Evolutionary conservation across 176 grass and related monocot genomes (phyloP), one percentile per base, ranked within the genome.

Genomic region (Saccharum spontaneum): DNA sequence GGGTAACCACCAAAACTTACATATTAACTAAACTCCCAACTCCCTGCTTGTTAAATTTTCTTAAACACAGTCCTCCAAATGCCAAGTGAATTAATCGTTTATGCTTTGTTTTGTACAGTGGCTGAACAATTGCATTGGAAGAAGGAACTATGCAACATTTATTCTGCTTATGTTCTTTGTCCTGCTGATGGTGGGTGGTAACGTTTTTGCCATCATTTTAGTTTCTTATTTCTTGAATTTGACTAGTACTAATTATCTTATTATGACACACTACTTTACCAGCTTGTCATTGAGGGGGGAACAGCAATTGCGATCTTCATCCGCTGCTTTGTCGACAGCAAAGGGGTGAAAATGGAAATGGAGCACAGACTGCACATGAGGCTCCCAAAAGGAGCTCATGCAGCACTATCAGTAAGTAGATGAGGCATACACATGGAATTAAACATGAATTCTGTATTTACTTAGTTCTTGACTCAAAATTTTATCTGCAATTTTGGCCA

Each of bases 121-220:
- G 97, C 78, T 98, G 67, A 98, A 98, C 90, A 98, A 98, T 81
- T 98, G 97, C 89, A 98, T 98, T 84, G 97, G 97, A 34, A 92
- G 79, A 89, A 95, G 83, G 76, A 98, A 95, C 71, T 98, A 98
- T 60, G 91, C 82, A 9, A 81, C 91, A 49, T 98, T 98, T 87
- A 95, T 98, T 85, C 81, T 98, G 77, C 90, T 98, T 7, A 95
- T 98, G 90, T 50, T 90, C 79, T 93, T 88, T 75, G 71, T 94
- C 28, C 86, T 98, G 70, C 77, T 98, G 26, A 94, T 98, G 97
- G 97, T 94, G 24, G 31, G 90, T 38, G 26, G 44, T 17, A 10
- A 46, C 1, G 45, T 7, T 23, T 69, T 55, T 31, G 23, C 22
- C 14, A 2, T 48, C 33, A 37, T 22, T 75, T 10, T 69, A 9